Percentiles rank a stretch among this genome's conserved stretches.
phyloP scores from a whole-genome alignment of 2,329 filamentous ascomycete species.

The Fusarium mangiferae region DNA sequence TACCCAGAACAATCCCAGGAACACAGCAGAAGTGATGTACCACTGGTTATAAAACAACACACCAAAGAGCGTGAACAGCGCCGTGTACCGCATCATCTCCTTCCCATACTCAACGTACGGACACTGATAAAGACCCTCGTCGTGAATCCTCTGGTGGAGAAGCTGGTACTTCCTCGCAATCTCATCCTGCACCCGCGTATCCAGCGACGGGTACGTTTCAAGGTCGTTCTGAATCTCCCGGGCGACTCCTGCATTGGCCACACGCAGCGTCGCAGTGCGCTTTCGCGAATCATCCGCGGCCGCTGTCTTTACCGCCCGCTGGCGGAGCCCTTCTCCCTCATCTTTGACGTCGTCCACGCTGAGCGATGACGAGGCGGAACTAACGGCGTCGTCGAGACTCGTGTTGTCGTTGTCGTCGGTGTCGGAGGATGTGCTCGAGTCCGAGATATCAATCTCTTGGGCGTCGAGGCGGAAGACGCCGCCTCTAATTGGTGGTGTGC shows the following conservation, averaged over 20 bases:
- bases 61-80: constrained; percentile 61
- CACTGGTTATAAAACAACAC: constrained; percentile 59
- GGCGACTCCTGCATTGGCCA: constrained; percentile 39
- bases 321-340: neutral
- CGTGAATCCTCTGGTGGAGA: constrained; percentile 65
- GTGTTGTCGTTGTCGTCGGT: constrained; percentile 25
- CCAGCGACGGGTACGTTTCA: constrained; percentile 62
- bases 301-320: constrained; percentile 2
- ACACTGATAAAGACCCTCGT: constrained; percentile 68
- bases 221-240: constrained; percentile 49
- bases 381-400: constrained; percentile 23
- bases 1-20: constrained; percentile 72
- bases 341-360: constrained; percentile 15
- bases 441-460: constrained; percentile 17
- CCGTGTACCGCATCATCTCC: constrained; percentile 64
- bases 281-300: neutral
- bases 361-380: constrained; percentile 31
- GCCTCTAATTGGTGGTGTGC: constrained; percentile 68
- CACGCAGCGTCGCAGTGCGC: constrained; percentile 11
- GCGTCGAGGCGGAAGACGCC: constrained; percentile 50
- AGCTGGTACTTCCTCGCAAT: constrained; percentile 66
- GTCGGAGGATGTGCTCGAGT: constrained; percentile 22
- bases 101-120: constrained; percentile 67
- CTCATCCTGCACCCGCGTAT: constrained; percentile 62
- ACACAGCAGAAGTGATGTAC: constrained; percentile 67